Evolutionary conservation across 2,329 filamentous ascomycete species (phyloP).

Genomic region (Aspergillus sp.): DNA sequence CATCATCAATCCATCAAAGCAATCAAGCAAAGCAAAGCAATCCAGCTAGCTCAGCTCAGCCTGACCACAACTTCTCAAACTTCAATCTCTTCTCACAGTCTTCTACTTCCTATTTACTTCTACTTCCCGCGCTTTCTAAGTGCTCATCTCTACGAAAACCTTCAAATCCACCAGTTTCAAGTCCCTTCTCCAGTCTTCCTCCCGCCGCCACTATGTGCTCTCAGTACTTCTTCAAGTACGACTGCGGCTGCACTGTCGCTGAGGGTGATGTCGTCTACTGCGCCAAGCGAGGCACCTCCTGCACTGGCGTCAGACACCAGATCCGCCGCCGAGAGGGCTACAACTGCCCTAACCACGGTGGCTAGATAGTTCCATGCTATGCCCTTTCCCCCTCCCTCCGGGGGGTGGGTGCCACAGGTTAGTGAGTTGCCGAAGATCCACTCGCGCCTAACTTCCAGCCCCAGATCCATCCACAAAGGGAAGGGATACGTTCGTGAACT

Average conservation of each 20-base stretch:
- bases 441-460: background rate
- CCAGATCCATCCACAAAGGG: background rate
- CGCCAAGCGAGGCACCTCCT: conserved; percentile 35
- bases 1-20: conserved; percentile 1
- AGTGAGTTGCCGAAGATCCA: background rate
- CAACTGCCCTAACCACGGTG: conserved; percentile 36
- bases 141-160: too few species aligned
- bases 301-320: conserved; percentile 35
- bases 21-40: conserved; percentile 10
- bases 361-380: conserved; percentile 12
- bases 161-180: background rate
- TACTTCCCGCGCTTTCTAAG: too few species aligned
- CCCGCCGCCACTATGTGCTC: conserved; percentile 35
- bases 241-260: conserved; percentile 38
- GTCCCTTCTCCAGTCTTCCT: background rate
- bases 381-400: background rate
- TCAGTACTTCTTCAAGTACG: conserved; percentile 40
- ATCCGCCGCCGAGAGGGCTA: conserved; percentile 34
- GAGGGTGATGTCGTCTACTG: conserved; percentile 39
- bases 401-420: background rate
- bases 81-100: background rate
- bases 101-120: too few species aligned
- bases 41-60: conserved; percentile 4
- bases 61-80: conserved; percentile 3
- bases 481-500: background rate